Evolutionary conservation across 176 grass and related monocot species (phyloP).

Genomic region (Oryza meyeriana): DNA sequence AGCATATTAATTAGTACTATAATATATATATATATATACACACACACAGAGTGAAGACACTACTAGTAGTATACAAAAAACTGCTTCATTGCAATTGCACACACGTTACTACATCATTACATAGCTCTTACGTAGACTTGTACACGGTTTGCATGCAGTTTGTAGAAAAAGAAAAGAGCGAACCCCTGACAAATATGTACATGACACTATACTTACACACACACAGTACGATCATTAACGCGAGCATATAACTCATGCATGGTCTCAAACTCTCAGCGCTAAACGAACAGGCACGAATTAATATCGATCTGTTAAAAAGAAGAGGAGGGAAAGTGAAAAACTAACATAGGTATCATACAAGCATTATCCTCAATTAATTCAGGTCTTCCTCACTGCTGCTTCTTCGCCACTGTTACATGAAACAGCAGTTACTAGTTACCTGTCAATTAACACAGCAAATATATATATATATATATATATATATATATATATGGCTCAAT

Average conservation of each 20-base stretch:
- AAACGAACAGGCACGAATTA: neutral
- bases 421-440: neutral
- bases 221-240: neutral
- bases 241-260: neutral
- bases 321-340: neutral
- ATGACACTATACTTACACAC: conserved; percentile 1
- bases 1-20: no score
- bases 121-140: neutral
- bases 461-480: no score
- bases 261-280: neutral
- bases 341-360: neutral
- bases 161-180: neutral
- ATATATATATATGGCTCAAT: no score
- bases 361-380: neutral
- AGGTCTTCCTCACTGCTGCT: neutral
- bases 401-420: neutral
- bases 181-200: neutral
- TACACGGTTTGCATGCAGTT: neutral
- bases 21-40: no score
- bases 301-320: neutral
- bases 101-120: neutral
- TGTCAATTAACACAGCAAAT: neutral
- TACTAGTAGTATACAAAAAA: no score
- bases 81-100: neutral
- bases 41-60: no score